Conservation (phyloP, 257 asterid species). For the Nicotiana undulata region DNA sequence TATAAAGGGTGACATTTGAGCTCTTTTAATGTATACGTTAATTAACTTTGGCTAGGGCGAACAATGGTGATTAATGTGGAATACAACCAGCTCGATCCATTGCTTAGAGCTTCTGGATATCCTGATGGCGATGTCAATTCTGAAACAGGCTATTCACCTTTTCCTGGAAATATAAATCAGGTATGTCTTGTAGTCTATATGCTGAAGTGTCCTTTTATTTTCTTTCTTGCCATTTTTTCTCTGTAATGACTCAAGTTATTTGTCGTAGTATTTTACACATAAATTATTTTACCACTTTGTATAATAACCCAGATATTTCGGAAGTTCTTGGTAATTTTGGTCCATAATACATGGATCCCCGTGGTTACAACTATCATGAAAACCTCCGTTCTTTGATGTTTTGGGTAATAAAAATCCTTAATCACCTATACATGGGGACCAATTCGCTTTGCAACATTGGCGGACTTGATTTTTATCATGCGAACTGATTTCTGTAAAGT, state of each 20-base stretch:
- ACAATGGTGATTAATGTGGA: slow-evolving; percentile 99
- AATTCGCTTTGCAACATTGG: neutral
- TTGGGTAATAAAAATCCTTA: neutral
- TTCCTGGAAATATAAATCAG: slow-evolving; percentile 98
- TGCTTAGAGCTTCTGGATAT: slow-evolving; percentile 87
- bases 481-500: neutral
- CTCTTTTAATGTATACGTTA: neutral
- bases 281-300: neutral
- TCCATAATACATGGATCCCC: neutral
- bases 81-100: slow-evolving; percentile 97
- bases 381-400: neutral
- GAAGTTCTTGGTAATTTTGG: neutral
- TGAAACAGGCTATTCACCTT: slow-evolving; percentile 95
- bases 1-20: neutral
- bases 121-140: slow-evolving; percentile 93
- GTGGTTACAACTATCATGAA: neutral
- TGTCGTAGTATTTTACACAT: neutral
- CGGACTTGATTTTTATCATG: neutral
- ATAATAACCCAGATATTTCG: neutral
- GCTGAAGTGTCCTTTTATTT: neutral
- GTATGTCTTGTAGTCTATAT: slow-evolving; percentile 26
- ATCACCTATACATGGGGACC: neutral
- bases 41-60: slow-evolving; percentile 47
- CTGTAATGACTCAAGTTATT: neutral
- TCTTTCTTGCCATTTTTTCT: slow-evolving; percentile 1